Evolutionary conservation across 768 basidiomycete species (phyloP), one percentile per base, ranked within the genome.

Genomic region (Trametes cingulata): DNA sequence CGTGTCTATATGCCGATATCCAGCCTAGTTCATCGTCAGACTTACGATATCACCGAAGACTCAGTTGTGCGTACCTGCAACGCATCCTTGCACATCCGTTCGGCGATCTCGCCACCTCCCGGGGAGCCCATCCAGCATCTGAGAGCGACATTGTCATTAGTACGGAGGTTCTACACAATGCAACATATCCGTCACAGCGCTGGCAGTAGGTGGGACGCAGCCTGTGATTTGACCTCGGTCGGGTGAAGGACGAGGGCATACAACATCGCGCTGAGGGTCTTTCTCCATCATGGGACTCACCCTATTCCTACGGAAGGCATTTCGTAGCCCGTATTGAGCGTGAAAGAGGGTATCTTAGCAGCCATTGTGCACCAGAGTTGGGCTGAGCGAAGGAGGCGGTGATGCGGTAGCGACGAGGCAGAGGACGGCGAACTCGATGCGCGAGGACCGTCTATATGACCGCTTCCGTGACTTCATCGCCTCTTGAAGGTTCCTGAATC

Each of bases 41-140:
- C 22, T 1, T 5, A 10, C 19, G 24, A 10, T 19, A 24, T n/a
- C 7, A 9, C 1, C 14, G 22, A 25, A 6, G 43, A 39, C 1
- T 22, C 13, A 2, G 37, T 9, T 20, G 19, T 2, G 37, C 49
- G 4, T 35, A 68, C 67, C 62, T 63, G 19, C 36, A 68, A 25
- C 12, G 67, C 64, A 15, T 41, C 52, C 54, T 49, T 65, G 43
- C 62, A 63, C 67, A 68, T 68, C 19, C 81, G 72, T 63, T 84
- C 83, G 56, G 91, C 91, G 37, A 78, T 77, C 47, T 63, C 62
- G 2, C 62, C 62, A 6, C 60, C 60, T 13, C 88, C 90, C 3
- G 90, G 83, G 49, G 76, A 62, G 46, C 86, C 85, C 69, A 88
- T 85, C 91, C 90, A 93, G 89, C 91, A 42, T 86, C 87, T 86